Evolutionary conservation across 2,329 filamentous ascomycete species (phyloP), one percentile per base, ranked within the genome.

Genomic region (Curvularia eragrostidis): DNA sequence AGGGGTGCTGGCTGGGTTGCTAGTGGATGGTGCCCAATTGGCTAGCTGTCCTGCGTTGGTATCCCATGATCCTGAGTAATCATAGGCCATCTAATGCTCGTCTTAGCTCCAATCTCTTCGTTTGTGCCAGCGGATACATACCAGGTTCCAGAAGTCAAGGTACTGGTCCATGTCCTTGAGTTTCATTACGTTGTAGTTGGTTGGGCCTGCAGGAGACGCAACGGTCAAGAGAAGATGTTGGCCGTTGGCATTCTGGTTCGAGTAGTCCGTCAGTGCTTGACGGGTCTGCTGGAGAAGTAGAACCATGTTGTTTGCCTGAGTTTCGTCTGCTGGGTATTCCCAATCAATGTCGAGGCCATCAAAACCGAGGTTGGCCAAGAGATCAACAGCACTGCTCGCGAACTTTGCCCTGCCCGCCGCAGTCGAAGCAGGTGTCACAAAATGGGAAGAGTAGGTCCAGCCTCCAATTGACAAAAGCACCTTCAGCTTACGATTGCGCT

Each of bases 21-120:
- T 53, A 3, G 59, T 47, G 2, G 73, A 75, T 0, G 65, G 54
- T 28, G 70, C 49, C 53, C 58, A 69, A 62, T 76, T 76, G 9
- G 74, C 74, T 28, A 72, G 59, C 52, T 77, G 74, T 18, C 75
- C 74, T 3, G 75, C 63, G 24, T 63, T 62, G 3, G 64, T 47
- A 60, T 76, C 72, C 73, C 74, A 76, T 1, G 69, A 72, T 8
- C 75, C 75, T 12, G 75, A 66, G 58, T 87, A 96, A 78, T 96
- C 92, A 77, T 96, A 96, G 1, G 90, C 90, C 92, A 96, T 96
- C 54, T 57, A 3, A 3, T 48, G n/a, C n/a, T 36, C 10, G 7
- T 42, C 23, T 54, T 38, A 54, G 54, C 32, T 23, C 9, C 12
- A n/a, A 5, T 19, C 12, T 19, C 18, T 12, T 24, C n/a, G 8